Evolutionary conservation across 2,329 filamentous ascomycete genomes (phyloP).

Genomic region (Ascochyta pisi): DNA sequence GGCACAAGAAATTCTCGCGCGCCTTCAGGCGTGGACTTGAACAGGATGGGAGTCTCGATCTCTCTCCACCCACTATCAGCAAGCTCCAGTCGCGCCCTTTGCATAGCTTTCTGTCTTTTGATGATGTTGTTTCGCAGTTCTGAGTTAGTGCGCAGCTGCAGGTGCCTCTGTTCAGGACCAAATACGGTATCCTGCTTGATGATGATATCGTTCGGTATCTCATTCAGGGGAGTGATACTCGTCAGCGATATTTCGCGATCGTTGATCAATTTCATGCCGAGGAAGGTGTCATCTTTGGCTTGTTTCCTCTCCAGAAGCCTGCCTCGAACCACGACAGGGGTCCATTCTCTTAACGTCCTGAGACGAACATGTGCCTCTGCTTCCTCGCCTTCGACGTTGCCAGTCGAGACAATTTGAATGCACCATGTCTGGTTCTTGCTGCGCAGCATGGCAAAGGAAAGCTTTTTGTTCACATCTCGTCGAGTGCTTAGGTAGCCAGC

Average conservation of each 20-base stretch:
- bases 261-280: slow-evolving; percentile 43
- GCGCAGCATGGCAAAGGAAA: slow-evolving; percentile 72
- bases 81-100: slow-evolving; percentile 62
- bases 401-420: slow-evolving; percentile 60
- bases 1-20: slow-evolving; percentile 95
- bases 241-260: slow-evolving; percentile 67
- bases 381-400: slow-evolving; percentile 37
- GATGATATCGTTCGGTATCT: slow-evolving; percentile 77
- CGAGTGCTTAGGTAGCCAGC: slow-evolving; percentile 74
- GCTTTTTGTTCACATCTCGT: slow-evolving; percentile 69
- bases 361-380: slow-evolving; percentile 47
- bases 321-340: slow-evolving; percentile 62
- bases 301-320: slow-evolving; percentile 53
- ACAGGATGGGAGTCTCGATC: slow-evolving; percentile 90
- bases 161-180: slow-evolving; percentile 75
- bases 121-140: slow-evolving; percentile 71
- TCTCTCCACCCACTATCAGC: slow-evolving; percentile 69
- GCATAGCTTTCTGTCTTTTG: slow-evolving; percentile 70
- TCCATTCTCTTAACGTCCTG: slow-evolving; percentile 56
- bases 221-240: slow-evolving; percentile 71
- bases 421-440: slow-evolving; percentile 53
- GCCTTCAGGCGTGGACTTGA: slow-evolving; percentile 97
- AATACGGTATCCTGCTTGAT: slow-evolving; percentile 78
- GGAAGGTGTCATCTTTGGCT: slow-evolving; percentile 41
- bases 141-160: slow-evolving; percentile 80